Conservation (phyloP, 2,329 filamentous ascomycete genomes). For the Curvularia spicifera region DNA sequence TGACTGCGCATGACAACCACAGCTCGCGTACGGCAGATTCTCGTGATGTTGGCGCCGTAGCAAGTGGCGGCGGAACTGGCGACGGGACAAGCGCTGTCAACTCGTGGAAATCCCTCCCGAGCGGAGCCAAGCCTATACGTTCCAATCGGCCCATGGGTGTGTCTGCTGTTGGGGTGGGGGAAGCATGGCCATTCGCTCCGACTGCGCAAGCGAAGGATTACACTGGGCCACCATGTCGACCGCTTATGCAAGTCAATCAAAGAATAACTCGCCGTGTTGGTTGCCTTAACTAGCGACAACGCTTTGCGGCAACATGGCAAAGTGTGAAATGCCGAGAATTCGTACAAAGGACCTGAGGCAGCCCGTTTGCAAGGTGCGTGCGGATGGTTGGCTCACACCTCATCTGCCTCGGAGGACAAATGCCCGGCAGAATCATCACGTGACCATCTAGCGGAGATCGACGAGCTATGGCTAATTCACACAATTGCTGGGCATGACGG, state of each 20-base stretch:
- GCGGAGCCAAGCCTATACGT: conserved; percentile 12
- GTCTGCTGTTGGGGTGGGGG: not conserved
- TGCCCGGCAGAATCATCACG: not conserved
- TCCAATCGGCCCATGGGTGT: conserved; percentile 1
- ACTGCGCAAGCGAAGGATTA: conserved; percentile 12
- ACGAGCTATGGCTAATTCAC: not conserved
- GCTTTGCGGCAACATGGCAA: not conserved
- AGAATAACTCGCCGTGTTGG: not conserved
- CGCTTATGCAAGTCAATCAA: conserved; percentile 14
- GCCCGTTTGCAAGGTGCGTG: not conserved
- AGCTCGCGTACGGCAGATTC: not conserved
- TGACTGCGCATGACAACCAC: not conserved
- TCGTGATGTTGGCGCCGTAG: not conserved
- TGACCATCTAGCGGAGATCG: not conserved
- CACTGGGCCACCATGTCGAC: not conserved
- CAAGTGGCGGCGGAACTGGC: not conserved
- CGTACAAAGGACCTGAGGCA: not conserved
- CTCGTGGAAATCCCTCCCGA: not conserved
- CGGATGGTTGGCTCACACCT: not conserved
- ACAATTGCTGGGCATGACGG: not conserved
- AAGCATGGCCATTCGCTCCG: conserved; percentile 10
- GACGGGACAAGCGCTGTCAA: not conserved
- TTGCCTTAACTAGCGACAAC: not conserved
- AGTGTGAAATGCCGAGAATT: not conserved
- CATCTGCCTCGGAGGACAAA: not conserved